Evolutionary conservation across 768 basidiomycete species (phyloP).

Genomic region (Goffeauzyma gilvescens): DNA sequence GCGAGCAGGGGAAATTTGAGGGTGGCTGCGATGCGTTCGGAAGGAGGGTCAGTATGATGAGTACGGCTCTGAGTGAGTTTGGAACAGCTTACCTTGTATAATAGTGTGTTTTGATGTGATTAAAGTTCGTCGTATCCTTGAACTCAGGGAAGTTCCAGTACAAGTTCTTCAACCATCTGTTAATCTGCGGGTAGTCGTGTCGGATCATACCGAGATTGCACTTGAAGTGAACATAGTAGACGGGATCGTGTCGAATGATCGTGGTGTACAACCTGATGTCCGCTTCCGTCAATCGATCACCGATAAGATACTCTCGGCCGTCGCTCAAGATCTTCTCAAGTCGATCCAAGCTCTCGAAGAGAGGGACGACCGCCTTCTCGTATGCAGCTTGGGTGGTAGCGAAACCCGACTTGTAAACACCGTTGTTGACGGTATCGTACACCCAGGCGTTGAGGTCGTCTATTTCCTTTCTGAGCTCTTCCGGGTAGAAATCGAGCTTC

Average conservation of each 20-base stretch:
- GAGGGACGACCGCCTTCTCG: conserved; percentile 48
- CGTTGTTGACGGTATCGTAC: conserved; percentile 32
- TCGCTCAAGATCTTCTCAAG: conserved; percentile 52
- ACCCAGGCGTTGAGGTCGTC: conserved; percentile 57
- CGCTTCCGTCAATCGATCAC: conserved; percentile 51
- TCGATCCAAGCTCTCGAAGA: conserved; percentile 64
- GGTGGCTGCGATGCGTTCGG: too few species aligned
- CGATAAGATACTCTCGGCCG: conserved; percentile 67
- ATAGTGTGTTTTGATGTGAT: conserved; percentile 33
- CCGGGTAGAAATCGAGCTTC: conserved; percentile 54
- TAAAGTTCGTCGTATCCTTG: conserved; percentile 64
- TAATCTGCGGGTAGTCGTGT: conserved; percentile 63
- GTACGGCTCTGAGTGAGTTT: too few species aligned
- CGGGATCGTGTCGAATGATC: conserved; percentile 45
- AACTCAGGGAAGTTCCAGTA: conserved; percentile 87
- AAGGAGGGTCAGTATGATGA: too few species aligned
- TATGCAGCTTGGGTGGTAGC: conserved; percentile 66
- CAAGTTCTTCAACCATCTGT: conserved; percentile 61
- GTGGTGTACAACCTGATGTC: conserved; percentile 71
- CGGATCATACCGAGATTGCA: conserved; percentile 69
- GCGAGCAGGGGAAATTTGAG: too few species aligned
- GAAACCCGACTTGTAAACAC: conserved; percentile 70
- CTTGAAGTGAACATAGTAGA: conserved; percentile 83
- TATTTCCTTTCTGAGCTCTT: conserved; percentile 50
- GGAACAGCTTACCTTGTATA: too few species aligned